Evolutionary conservation across 192 early-diverging fungal genomes (phyloP), one percentile per base, ranked within the genome.

Genomic region (Backusella sp.): DNA sequence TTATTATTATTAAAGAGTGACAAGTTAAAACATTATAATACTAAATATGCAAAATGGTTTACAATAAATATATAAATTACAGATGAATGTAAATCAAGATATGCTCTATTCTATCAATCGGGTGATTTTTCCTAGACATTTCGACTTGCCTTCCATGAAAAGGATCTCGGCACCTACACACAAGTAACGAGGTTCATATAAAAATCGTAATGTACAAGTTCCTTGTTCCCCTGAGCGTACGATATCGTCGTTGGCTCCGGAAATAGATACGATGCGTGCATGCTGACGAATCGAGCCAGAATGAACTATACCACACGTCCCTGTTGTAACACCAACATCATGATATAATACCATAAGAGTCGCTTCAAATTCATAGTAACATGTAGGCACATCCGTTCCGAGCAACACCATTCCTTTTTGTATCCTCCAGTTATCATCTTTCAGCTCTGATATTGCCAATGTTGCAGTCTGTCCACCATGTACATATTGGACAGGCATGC

Each of bases 381-480:
- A 84, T 30, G 80, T 80, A 5, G 87, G 80, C 1, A 76, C 73
- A 21, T 82, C 79, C 30, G 80, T 79, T 30, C 73, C 87, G 1
- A 90, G 70, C 32, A 90, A 75, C 1, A 91, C 87, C 84, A 89
- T 92, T 39, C 89, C 88, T 66, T 86, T 86, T 46, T 79, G 77
- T 7, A 91, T 74, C 35, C 46, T 44, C 56, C 56, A 65, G 11
- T 66, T 32, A 1, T 71, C 66, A 26, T 66, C 66, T 15, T 65
- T 28, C 0, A 70, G 30, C 26, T 17, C 9, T 79, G 36, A 9
- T 72, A 74, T 49, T 6, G 95, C 96, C 39, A 92, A 79, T 9
- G 93, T 91, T 6, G 92, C 94, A 26, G 92, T 92, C 30, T 94
- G 91, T 6, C 95, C 94, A 0, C 90, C 85, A 28, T 89, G 82